Conservation (phyloP, 441 rosid species). For the Pelargonium australe region DNA sequence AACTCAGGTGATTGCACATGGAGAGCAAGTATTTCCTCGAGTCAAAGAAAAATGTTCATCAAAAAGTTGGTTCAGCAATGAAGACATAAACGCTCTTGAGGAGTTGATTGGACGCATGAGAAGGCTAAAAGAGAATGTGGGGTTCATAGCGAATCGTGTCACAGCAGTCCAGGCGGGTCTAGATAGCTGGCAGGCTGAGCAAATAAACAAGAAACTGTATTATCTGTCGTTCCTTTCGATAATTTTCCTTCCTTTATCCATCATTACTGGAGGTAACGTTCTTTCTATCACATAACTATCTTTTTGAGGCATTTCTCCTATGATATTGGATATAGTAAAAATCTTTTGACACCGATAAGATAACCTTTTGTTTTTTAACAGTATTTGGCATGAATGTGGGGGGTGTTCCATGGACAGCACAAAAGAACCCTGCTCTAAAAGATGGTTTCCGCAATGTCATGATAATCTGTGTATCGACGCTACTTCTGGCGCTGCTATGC, state of each 20-base stretch:
- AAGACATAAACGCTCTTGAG: constrained; percentile 60
- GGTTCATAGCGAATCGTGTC: constrained; percentile 86
- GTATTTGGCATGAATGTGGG: constrained; percentile 98
- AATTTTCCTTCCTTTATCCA: constrained; percentile 75
- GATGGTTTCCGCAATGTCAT: constrained; percentile 84
- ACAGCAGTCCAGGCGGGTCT: constrained; percentile 79
- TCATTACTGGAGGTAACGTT: constrained; percentile 81
- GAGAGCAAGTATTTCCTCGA: constrained; percentile 91
- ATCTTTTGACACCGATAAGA: too few species aligned
- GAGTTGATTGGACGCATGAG: constrained; percentile 75
- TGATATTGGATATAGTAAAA: too few species aligned
- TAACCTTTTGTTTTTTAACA: constrained; percentile 20
- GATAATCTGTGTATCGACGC: constrained; percentile 54
- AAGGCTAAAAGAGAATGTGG: constrained; percentile 84
- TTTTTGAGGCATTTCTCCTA: too few species aligned
- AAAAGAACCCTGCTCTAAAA: constrained; percentile 41
- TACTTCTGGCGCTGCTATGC: constrained; percentile 51
- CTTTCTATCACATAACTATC: neutral
- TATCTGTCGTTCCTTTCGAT: constrained; percentile 87
- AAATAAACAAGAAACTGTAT: constrained; percentile 79
- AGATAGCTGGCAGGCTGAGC: constrained; percentile 92
- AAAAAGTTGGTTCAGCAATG: constrained; percentile 60
- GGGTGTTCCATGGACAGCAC: constrained; percentile 96
- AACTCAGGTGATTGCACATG: constrained; percentile 77
- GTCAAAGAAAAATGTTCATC: constrained; percentile 76